phyloP scores from a whole-genome alignment of 202 grass and related monocot species.

The Setaria italica region DNA sequence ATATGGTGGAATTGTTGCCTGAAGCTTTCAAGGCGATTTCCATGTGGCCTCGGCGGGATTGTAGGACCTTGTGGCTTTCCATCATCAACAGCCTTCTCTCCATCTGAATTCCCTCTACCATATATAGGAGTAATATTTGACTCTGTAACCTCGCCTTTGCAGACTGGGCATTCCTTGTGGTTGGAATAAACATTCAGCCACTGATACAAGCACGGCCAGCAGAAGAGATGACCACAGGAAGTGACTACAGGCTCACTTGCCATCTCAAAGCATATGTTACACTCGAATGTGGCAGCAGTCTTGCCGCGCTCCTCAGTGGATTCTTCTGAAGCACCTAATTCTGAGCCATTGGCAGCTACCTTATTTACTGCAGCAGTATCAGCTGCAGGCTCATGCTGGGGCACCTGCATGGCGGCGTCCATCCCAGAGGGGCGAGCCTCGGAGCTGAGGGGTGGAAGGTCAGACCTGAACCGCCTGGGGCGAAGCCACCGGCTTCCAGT shows the following conservation, averaged over 20 bases:
- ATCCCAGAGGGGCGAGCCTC: slow-evolving; percentile 48
- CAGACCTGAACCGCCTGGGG: slow-evolving; percentile 63
- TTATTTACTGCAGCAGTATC: slow-evolving; percentile 48
- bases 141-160: slow-evolving; percentile 96
- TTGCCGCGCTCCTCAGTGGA: slow-evolving; percentile 60
- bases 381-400: slow-evolving; percentile 35
- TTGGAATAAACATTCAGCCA: slow-evolving; percentile 92
- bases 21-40: slow-evolving; percentile 92
- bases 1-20: slow-evolving; percentile 93
- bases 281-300: slow-evolving; percentile 75
- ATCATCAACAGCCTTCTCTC: slow-evolving; percentile 61
- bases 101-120: slow-evolving; percentile 74
- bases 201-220: slow-evolving; percentile 97
- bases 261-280: slow-evolving; percentile 97
- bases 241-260: slow-evolving; percentile 94
- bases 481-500: slow-evolving; percentile 59
- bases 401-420: slow-evolving; percentile 35
- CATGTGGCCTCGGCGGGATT: slow-evolving; percentile 86
- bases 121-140: slow-evolving; percentile 87
- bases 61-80: slow-evolving; percentile 44
- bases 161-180: slow-evolving; percentile 96
- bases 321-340: slow-evolving; percentile 51
- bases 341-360: slow-evolving; percentile 38
- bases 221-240: slow-evolving; percentile 95
- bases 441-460: slow-evolving; percentile 60